phyloP scores from a whole-genome alignment of 768 basidiomycete genomes.

The Glaciozyma martinii region DNA sequence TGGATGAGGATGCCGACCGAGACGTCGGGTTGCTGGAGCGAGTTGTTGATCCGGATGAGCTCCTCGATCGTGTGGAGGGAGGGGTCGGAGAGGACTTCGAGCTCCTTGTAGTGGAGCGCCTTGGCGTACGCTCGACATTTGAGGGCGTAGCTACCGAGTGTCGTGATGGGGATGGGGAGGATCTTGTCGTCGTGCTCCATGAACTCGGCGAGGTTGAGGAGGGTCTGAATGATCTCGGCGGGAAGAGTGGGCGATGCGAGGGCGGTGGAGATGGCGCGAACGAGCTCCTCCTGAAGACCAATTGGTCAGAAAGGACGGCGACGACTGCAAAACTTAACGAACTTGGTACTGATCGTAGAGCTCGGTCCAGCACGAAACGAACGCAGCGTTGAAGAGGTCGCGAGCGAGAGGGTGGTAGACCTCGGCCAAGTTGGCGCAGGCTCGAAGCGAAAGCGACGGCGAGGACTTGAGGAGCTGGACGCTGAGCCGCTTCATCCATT shows the following conservation, averaged over 20 bases:
- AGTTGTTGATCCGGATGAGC: slow-evolving; percentile 90
- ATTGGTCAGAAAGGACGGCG: neutral
- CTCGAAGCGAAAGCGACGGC: slow-evolving; percentile 92
- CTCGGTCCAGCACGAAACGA: slow-evolving; percentile 94
- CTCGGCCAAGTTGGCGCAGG: slow-evolving; percentile 88
- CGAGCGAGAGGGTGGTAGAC: slow-evolving; percentile 81
- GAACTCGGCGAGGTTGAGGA: slow-evolving; percentile 91
- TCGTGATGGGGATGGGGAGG: slow-evolving; percentile 83
- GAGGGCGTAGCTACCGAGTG: slow-evolving; percentile 86
- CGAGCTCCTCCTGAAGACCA: slow-evolving; percentile 71
- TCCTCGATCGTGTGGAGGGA: slow-evolving; percentile 85
- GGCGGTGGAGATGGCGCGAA: slow-evolving; percentile 76
- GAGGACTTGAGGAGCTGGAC: slow-evolving; percentile 98
- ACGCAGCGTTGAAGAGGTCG: slow-evolving; percentile 95
- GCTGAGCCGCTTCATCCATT: slow-evolving; percentile 88
- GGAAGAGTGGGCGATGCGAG: slow-evolving; percentile 65
- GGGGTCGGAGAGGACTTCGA: slow-evolving; percentile 83
- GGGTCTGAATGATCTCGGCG: slow-evolving; percentile 76
- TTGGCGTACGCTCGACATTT: slow-evolving; percentile 93
- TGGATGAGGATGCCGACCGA: slow-evolving; percentile 92
- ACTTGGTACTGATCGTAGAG: slow-evolving; percentile 96
- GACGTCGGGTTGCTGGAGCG: slow-evolving; percentile 91
- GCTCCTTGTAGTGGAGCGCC: slow-evolving; percentile 95
- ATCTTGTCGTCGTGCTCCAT: slow-evolving; percentile 99
- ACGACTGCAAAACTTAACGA: neutral